Conservation (phyloP, 495 filamentous ascomycete species). For the Viridothelium virens region DNA sequence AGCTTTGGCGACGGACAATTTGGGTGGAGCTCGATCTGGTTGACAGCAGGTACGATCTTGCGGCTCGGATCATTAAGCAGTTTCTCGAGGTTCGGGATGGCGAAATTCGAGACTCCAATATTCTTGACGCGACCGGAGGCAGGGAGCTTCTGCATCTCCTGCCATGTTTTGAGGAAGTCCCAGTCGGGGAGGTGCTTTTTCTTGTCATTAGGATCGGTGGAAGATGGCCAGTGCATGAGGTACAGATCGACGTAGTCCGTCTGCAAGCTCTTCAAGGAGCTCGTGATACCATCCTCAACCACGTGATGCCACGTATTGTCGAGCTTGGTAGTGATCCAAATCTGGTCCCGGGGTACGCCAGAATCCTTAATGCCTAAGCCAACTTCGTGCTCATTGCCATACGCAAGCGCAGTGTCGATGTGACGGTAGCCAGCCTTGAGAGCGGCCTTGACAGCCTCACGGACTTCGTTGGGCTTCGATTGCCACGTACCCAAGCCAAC, state of each 20-base stretch:
- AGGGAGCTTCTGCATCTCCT: conserved; percentile 74
- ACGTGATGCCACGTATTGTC: conserved; percentile 73
- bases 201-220: conserved; percentile 50
- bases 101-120: conserved; percentile 59
- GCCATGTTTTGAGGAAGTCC: conserved; percentile 66
- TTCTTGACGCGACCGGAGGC: conserved; percentile 73
- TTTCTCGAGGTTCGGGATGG: conserved; percentile 52
- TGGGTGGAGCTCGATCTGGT: conserved; percentile 90
- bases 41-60: conserved; percentile 69
- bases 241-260: conserved; percentile 77
- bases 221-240: conserved; percentile 76
- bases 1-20: conserved; percentile 73
- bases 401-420: conserved; percentile 69
- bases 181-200: conserved; percentile 58
- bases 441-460: conserved; percentile 67
- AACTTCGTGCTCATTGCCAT: conserved; percentile 78
- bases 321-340: conserved; percentile 85
- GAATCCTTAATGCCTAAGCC: conserved; percentile 72
- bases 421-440: conserved; percentile 64
- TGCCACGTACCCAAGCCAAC: conserved; percentile 83
- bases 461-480: conserved; percentile 54
- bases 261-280: conserved; percentile 60
- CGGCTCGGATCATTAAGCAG: conserved; percentile 47
- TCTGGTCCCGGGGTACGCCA: conserved; percentile 69
- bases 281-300: conserved; percentile 60